Base-by-base conservation (phyloP, 2,329 filamentous ascomycete species). In the Ceratocystis papillata region DNA sequence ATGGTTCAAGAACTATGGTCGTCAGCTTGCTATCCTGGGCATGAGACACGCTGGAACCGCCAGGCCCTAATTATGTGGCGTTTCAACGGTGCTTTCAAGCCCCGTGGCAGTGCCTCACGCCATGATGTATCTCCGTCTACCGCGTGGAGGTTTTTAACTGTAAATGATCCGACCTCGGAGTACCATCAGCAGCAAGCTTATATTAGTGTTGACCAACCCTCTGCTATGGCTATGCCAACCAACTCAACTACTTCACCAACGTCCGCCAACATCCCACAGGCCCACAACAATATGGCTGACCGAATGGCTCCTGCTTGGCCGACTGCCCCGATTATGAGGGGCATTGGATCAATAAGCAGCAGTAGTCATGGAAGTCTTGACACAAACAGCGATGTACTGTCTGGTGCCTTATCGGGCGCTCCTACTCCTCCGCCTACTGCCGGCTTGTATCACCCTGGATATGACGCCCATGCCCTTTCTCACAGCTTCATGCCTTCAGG, bases 1-100 rank as follows among this genome's bases (percentile, higher is more conserved):
- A 87, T 87, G 84, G 83, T 85, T 72, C 84, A 87, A 72, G 84
- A 87, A 75, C 78, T 87, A 45, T 85, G 81, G 79, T 86, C 82
- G 2, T 75, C 75, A 69, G 73, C 81, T 3, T 79, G 79, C 5
- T 77, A 78, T 67, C 75, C 74, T 17, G 72, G 72, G 59, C 62
- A 64, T 65, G 67, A 44, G 55, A 55, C 70, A 63, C 73, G 76
- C 70, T 86, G 83, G 81, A 79, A 77, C 8, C 80, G 83, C n/a
- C 81, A 83, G 62, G 80, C 78, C 44, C 80, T 86, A 66, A 78
- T 87, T 65, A 77, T 87, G 46, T 87, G 84, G 84, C 83, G 83
- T 1, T 87, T 87, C 73, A 77, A 77, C 72, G 77, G 76, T 10
- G 77, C 79, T 74, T 74, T 82, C 78, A 70, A 78, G 76, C 82